phyloP scores from a whole-genome alignment of 345 rosid species.

The Iberis pinnata region DNA sequence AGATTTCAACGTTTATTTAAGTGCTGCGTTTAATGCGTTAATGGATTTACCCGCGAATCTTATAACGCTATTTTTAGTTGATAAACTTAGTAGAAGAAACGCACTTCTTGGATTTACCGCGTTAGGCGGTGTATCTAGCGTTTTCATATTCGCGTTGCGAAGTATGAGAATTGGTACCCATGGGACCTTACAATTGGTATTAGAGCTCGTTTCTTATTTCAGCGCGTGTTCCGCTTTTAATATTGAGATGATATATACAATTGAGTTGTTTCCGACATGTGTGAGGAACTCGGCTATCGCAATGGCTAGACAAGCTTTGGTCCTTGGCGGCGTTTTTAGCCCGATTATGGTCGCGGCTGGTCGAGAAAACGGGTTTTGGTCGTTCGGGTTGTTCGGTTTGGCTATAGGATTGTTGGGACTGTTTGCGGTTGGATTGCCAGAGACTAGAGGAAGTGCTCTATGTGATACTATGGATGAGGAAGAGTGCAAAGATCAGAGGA shows the following conservation, averaged over 20 bases:
- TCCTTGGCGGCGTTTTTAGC: constrained; percentile 48
- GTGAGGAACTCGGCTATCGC: constrained; percentile 61
- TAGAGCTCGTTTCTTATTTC: constrained; percentile 53
- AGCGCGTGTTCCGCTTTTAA: constrained; percentile 45
- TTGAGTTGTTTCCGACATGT: constrained; percentile 57
- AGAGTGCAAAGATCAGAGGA: constrained; percentile 31
- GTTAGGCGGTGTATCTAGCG: constrained; percentile 39
- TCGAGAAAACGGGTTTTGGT: constrained; percentile 32
- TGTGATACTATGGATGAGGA: constrained; percentile 63
- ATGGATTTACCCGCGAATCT: constrained; percentile 58
- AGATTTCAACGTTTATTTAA: constrained; percentile 48
- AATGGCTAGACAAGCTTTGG: constrained; percentile 53
- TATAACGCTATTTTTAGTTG: constrained; percentile 36
- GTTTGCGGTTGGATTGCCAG: constrained; percentile 47
- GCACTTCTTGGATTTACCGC: constrained; percentile 39
- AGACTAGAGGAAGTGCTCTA: constrained; percentile 45
- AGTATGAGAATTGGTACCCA: constrained; percentile 21
- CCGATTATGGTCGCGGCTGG: constrained; percentile 56
- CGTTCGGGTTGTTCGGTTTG: constrained; percentile 55
- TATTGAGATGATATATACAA: constrained; percentile 39
- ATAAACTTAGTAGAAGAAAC: constrained; percentile 36
- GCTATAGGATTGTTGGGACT: constrained; percentile 47
- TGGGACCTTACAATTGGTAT: constrained; percentile 33
- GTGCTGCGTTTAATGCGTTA: constrained; percentile 55
- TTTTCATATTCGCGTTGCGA: constrained; percentile 31